Evolutionary conservation across 1,284 basidiomycete species (phyloP), one percentile per base, ranked within the genome.

Genomic region (Austropuccinia psidii): DNA sequence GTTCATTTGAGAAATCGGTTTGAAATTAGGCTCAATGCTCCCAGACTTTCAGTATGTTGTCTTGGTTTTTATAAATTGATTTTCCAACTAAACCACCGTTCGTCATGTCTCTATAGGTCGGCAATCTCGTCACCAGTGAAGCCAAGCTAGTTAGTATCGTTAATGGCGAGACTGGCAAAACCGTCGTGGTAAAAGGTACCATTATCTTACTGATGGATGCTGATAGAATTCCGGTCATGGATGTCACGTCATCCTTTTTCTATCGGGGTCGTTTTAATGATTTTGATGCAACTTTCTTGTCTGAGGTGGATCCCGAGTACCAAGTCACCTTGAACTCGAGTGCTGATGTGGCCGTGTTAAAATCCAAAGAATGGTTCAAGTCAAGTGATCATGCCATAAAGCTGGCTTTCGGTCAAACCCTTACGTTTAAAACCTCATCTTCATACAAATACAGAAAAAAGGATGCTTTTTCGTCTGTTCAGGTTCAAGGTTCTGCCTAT

Each of bases 311-410:
- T 81, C 87, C 89, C 2, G 91, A 93, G 77, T 97, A 95, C 81
- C 82, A 87, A 55, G 89, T 98, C 58, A 84, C 87, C 55, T 80
- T 97, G 76, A 84, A 85, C 68, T 88, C 86, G 37, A 89, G 93
- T 76, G 89, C 91, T 1, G 87, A 87, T 54, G 89, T 96, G 76
- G 92, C 93, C 64, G 91, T 98, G 21, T 84, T 98, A 17, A 87
- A 90, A 79, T 92, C 91, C 74, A 98, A 98, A 85, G 90, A 95
- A 80, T 98, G 96, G 95, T 95, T 98, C 82, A 88, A 90, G 74
- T 98, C 94, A 95, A 88, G 90, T 73, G 88, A 94, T 79, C 88
- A 90, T 69, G 84, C 87, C 7, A 86, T 87, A 75, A 88, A 91
- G 47, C 87, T 93, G 54, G 83, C 87, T 73, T 86, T 89, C 13